Conservation (phyloP, 2,329 filamentous ascomycete species). For the Cytospora paraplurivora region DNA sequence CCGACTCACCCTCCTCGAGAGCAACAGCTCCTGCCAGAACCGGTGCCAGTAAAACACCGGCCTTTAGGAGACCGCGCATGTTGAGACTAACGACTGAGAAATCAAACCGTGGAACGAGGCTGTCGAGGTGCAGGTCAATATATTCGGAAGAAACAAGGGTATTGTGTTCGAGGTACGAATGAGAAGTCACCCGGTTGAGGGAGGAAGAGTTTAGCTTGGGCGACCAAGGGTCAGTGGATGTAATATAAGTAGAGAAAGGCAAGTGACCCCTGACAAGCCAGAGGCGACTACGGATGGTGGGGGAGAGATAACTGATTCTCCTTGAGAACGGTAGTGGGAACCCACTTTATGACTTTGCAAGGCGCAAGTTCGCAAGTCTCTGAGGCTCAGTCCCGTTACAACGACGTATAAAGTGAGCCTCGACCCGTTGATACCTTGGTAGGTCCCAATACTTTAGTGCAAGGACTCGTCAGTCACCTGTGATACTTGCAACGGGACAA, state of each 20-base stretch:
- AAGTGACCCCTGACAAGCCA: conserved; percentile 6
- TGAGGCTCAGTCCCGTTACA: conserved; percentile 16
- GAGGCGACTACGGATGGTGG: conserved; percentile 18
- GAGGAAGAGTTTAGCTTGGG: conserved; percentile 29
- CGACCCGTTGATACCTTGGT: background rate
- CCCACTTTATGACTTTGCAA: background rate
- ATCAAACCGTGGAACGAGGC: background rate
- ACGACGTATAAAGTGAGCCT: conserved; percentile 2
- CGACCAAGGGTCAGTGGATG: conserved; percentile 27
- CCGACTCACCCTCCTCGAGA: conserved; percentile 27
- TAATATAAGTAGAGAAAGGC: conserved; percentile 31
- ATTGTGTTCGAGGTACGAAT: background rate
- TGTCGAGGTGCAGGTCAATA: background rate
- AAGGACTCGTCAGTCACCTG: no score
- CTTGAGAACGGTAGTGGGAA: background rate
- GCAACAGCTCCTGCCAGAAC: conserved; percentile 39
- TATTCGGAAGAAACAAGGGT: background rate
- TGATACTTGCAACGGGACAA: background rate
- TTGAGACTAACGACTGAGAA: conserved; percentile 17
- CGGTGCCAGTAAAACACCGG: conserved; percentile 41
- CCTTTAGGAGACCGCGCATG: conserved; percentile 41
- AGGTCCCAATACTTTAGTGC: background rate
- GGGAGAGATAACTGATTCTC: background rate
- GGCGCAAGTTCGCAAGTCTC: conserved; percentile 3
- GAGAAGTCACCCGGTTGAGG: conserved; percentile 16